Base-by-base conservation (phyloP, 2,329 filamentous ascomycete species). In the Trichophyton mentagrophytes region DNA sequence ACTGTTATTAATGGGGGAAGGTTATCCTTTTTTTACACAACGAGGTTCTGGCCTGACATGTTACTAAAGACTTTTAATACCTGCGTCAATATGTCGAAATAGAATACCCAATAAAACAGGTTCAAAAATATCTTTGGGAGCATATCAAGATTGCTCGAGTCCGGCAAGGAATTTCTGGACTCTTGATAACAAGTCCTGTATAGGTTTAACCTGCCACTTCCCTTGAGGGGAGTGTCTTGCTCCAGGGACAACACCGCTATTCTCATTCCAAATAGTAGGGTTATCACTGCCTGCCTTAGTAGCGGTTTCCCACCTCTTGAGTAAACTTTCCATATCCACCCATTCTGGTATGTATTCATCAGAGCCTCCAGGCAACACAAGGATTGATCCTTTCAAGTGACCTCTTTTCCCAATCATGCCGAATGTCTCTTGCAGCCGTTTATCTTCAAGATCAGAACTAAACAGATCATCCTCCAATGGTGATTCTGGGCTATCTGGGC, bases 391-490 rank as follows among this genome's bases (percentile, higher is more conserved):
- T 61, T 67, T 70, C 60, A 78, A 55, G 17, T 78, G 58, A 0
- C 74, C 74, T 13, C 68, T 65, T 20, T 68, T 58, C 0, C 68
- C 66, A 42, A 80, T 71, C 64, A 67, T 75, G 2, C 84, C 81
- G 80, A 92, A 96, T n/a, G 85, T 86, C 13, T 70, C 70, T 25
- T 72, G 68, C 5, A 90, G 75, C 17, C 78, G 76, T 36, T 81
- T 77, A 47, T 83, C 80, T 0, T 76, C 72, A n/a, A 93, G 74
- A 69, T 93, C 88, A 2, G 84, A 85, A n/a, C 87, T 91, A 74
- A 95, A 96, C 69, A 88, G 89, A 70, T 96, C 91, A 70, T 96
- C 91, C 62, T 88, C 86, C 8, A 86, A 87, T 3, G 84, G 78
- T 58, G 77, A 72, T 55, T 77, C 75, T 0, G 82, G 82, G 22